Evolutionary conservation across 331 rosid species (phyloP).

Genomic region (Acacia concinna): DNA sequence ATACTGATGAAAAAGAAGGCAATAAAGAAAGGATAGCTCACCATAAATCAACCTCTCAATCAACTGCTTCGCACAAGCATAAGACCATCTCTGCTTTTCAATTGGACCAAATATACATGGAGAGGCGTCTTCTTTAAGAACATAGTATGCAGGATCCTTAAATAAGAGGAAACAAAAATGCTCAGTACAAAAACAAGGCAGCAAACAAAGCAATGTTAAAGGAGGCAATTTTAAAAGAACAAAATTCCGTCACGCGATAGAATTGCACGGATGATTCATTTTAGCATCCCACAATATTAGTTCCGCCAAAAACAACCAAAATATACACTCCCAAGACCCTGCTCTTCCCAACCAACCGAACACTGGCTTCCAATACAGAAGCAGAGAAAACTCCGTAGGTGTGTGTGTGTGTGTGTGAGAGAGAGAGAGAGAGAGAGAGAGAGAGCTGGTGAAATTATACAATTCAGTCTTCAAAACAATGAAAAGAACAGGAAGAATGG

Average conservation of each 20-base stretch:
- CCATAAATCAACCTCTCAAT: conserved; percentile 98
- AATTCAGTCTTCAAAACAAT: neutral
- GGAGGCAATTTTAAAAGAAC: neutral
- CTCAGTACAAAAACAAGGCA: conserved; percentile 25
- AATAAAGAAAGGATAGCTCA: conserved; percentile 28
- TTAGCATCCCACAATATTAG: neutral
- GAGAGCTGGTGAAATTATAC: neutral
- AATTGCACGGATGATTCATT: neutral
- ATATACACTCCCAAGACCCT: neutral
- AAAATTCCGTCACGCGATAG: neutral
- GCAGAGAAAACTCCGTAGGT: neutral
- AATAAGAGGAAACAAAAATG: conserved; percentile 5
- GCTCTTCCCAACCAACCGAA: neutral
- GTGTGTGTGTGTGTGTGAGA: neutral
- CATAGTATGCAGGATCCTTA: conserved; percentile 87
- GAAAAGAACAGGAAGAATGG: neutral
- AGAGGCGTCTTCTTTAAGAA: conserved; percentile 83
- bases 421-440: neutral
- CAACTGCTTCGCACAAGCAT: conserved; percentile 98
- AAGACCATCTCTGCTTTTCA: conserved; percentile 98
- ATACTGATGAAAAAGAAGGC: neutral
- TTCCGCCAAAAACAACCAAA: neutral
- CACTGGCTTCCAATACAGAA: conserved; percentile 22
- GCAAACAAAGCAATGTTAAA: neutral
- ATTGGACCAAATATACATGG: conserved; percentile 96